phyloP scores from a whole-genome alignment of 2,329 filamentous ascomycete species.

The Karstenula rhodostoma region DNA sequence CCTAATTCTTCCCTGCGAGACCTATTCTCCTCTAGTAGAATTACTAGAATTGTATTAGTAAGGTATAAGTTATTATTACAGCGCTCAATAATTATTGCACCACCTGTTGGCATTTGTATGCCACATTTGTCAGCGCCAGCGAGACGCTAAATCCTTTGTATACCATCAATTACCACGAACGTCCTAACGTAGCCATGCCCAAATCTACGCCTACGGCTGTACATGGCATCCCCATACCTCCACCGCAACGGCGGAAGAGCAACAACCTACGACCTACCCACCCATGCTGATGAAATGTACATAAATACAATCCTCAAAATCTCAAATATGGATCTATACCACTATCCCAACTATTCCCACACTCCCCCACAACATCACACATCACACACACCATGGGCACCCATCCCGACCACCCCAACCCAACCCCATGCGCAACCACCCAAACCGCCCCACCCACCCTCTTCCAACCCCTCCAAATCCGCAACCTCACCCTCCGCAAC shows the following conservation, averaged over 20 bases:
- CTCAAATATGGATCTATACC: not conserved
- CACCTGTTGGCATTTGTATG: not conserved
- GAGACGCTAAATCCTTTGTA: not conserved
- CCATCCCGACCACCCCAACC: not conserved
- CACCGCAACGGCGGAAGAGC: not conserved
- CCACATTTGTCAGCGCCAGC: constrained; percentile 5
- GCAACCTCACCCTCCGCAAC: constrained; percentile 24
- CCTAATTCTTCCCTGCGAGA: no score
- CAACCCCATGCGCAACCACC: no score
- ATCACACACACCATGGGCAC: not conserved
- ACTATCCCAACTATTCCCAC: no score
- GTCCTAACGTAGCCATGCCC: not conserved
- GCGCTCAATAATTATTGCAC: no score
- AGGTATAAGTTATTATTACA: no score
- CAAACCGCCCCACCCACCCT: constrained; percentile 5
- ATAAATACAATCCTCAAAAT: not conserved
- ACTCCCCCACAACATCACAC: no score
- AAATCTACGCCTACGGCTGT: not conserved
- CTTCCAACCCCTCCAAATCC: constrained; percentile 30
- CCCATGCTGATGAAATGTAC: not conserved
- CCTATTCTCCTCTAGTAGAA: no score
- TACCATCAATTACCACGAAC: not conserved
- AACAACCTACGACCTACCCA: not conserved
- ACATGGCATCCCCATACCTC: not conserved
- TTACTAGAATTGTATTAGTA: no score